Evolutionary conservation across 306 rosid genomes (phyloP).

Genomic region (Vicia villosa): DNA sequence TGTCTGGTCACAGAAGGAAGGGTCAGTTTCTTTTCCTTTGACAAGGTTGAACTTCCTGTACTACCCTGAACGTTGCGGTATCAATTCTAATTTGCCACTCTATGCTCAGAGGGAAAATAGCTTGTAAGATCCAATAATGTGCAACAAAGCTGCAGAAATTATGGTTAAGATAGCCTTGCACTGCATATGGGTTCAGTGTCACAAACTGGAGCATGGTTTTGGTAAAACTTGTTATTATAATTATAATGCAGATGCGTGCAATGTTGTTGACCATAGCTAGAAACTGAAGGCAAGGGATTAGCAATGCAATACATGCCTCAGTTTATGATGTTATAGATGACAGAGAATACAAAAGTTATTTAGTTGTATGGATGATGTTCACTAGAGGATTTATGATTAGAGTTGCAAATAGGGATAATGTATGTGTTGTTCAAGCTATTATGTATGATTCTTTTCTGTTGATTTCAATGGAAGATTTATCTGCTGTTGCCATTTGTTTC

Average conservation of each 20-base stretch:
- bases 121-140: background rate
- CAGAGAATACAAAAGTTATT: constrained; percentile 4
- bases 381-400: background rate
- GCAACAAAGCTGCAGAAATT: background rate
- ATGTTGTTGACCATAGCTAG: constrained; percentile 3
- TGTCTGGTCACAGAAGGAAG: constrained; percentile 68
- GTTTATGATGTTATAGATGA: background rate
- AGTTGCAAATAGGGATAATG: background rate
- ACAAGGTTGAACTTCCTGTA: constrained; percentile 63
- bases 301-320: constrained; percentile 2
- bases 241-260: background rate
- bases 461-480: background rate
- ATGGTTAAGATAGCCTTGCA: constrained; percentile 21
- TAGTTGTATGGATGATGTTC: background rate
- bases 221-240: background rate
- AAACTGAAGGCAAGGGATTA: background rate
- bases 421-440: background rate
- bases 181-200: background rate
- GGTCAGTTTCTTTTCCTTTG: constrained; percentile 76
- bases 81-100: background rate
- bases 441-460: background rate
- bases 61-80: constrained; percentile 51
- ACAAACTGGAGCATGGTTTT: background rate
- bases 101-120: background rate
- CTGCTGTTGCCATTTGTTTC: background rate